These are phyloP conservation scores for Globisporangium radiosum DNA, from an alignment of 352 stramenopile species.

Conservation along the genomic window DNA sequence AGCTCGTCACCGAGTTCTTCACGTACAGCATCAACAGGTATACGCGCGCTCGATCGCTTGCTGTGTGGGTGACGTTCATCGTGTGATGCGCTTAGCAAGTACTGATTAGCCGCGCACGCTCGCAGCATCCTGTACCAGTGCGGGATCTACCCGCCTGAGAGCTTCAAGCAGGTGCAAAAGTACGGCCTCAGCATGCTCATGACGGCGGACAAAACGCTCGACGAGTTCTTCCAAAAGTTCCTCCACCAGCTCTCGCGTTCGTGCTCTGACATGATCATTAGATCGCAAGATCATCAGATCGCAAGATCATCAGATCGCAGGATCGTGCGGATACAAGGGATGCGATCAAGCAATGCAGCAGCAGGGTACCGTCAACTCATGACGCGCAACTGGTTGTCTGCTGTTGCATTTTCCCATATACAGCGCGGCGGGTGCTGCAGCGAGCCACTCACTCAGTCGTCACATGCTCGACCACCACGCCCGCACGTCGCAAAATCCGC, in stretches of 20 bases:
- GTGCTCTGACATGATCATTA: neutral
- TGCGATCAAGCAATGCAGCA: too few relatives aligned
- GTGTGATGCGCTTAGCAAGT: too few relatives aligned
- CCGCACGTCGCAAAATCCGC: too few relatives aligned
- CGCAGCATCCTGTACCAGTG: slow-evolving; percentile 90
- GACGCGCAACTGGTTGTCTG: too few relatives aligned
- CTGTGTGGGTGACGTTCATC: neutral
- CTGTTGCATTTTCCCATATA: too few relatives aligned
- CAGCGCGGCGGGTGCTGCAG: too few relatives aligned
- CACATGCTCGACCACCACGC: too few relatives aligned
- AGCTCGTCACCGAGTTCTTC: slow-evolving; percentile 99
- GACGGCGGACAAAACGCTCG: slow-evolving; percentile 94
- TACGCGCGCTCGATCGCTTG: neutral
- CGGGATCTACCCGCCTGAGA: slow-evolving; percentile 98
- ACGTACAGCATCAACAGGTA: slow-evolving; percentile 98
- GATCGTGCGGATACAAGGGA: too few relatives aligned
- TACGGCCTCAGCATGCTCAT: slow-evolving; percentile 98
- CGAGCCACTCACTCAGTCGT: too few relatives aligned
- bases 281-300: too few relatives aligned
- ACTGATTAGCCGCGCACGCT: slow-evolving; percentile 3
- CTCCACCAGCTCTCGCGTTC: slow-evolving; percentile 86
- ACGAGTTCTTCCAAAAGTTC: slow-evolving; percentile 94
- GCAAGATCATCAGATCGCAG: too few relatives aligned
- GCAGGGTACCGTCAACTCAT: too few relatives aligned
- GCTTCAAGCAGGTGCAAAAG: slow-evolving; percentile 96